These are phyloP conservation scores for Thymus mandschuricus DNA, from an alignment of 257 asterid species.

Conservation along the genomic window DNA sequence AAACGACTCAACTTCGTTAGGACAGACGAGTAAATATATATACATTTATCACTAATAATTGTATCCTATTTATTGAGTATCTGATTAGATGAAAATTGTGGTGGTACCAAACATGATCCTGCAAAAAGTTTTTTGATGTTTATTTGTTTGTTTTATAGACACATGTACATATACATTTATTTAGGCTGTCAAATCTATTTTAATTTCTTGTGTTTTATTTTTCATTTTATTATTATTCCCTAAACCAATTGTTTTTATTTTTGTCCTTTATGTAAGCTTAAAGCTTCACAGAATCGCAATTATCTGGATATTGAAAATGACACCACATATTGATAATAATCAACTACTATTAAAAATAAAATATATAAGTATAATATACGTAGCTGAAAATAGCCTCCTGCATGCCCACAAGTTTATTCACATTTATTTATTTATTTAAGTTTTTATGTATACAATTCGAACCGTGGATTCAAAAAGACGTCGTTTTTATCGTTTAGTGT, in stretches of 20 bases:
- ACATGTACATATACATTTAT: neutral
- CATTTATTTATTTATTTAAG: neutral
- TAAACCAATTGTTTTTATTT: neutral
- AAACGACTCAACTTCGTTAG: too few relatives aligned
- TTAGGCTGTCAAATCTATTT: constrained; percentile 2
- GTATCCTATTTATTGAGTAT: too few relatives aligned
- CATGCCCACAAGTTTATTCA: neutral
- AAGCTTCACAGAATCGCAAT: constrained; percentile 1
- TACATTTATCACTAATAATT: too few relatives aligned
- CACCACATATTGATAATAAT: constrained; percentile 1
- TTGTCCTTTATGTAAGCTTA: neutral
- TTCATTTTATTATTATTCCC: neutral
- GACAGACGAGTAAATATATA: too few relatives aligned
- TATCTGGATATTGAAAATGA: constrained; percentile 19
- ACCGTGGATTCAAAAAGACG: neutral
- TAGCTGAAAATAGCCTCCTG: neutral
- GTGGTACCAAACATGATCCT: neutral
- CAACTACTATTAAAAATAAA: neutral
- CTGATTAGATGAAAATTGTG: neutral
- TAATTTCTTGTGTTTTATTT: too few relatives aligned
- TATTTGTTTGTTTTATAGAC: constrained; percentile 1
- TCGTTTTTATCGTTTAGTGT: too few relatives aligned
- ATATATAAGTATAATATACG: neutral
- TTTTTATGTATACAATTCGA: neutral
- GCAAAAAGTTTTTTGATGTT: neutral